Conservation (phyloP, 2,329 filamentous ascomycete species). For the Penicillium aurantiogriseum region DNA sequence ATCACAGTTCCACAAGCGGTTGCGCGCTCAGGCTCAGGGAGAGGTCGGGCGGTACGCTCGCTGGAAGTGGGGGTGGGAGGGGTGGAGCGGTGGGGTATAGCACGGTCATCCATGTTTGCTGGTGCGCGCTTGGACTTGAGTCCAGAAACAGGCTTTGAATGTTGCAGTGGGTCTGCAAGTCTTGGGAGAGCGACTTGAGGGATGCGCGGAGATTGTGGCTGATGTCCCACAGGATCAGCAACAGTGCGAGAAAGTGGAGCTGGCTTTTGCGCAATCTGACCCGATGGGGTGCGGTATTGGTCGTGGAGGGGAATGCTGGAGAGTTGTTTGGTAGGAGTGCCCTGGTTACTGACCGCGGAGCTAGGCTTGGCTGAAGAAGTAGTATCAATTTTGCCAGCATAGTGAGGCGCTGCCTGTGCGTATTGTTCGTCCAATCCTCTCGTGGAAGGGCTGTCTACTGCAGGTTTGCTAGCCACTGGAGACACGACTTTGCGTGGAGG, state of each 20-base stretch:
- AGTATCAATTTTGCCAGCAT: not conserved
- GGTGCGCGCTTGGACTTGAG: conserved; percentile 26
- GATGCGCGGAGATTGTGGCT: conserved; percentile 1
- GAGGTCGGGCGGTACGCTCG: conserved; percentile 22
- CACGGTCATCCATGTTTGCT: conserved; percentile 13
- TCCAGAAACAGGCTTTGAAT: conserved; percentile 11
- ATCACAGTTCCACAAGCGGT: conserved; percentile 59
- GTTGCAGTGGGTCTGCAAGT: conserved; percentile 11
- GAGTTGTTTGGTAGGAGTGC: not conserved
- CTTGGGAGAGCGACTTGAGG: conserved; percentile 8
- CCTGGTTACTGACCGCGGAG: not conserved
- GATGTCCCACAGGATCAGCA: conserved; percentile 2
- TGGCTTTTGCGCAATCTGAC: conserved; percentile 7
- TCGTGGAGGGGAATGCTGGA: not conserved
- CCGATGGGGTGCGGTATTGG: not conserved
- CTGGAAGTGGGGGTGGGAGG: conserved; percentile 16
- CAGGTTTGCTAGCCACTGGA: conserved; percentile 39
- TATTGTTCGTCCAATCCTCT: conserved; percentile 11
- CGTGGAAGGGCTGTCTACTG: conserved; percentile 27
- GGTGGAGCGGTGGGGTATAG: conserved; percentile 5
- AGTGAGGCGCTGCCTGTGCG: conserved; percentile 11
- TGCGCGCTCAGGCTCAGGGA: conserved; percentile 12
- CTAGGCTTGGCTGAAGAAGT: not conserved
- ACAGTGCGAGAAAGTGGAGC: conserved; percentile 11
- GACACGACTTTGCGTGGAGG: conserved; percentile 46